phyloP scores from a whole-genome alignment of 305 asterid genomes.

The Fraxinus nigra region DNA sequence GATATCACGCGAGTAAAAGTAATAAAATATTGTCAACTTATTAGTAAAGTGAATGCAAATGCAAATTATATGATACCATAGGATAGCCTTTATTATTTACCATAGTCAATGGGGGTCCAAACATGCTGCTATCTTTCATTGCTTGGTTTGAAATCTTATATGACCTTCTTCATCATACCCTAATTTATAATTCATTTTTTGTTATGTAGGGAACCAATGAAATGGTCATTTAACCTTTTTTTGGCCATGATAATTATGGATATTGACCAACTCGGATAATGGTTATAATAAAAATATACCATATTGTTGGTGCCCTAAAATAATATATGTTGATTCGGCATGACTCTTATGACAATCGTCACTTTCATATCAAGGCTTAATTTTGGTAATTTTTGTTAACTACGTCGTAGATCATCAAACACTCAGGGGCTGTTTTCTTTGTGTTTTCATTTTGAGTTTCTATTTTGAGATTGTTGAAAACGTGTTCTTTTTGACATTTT shows the following conservation, averaged over 20 bases:
- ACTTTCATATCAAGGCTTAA: too few relatives aligned
- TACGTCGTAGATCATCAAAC: too few relatives aligned
- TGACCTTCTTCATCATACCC: constrained; percentile 1
- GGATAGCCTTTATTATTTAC: constrained; percentile 14
- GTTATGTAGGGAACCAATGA: constrained; percentile 7
- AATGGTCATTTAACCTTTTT: constrained; percentile 13
- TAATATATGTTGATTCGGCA: not conserved
- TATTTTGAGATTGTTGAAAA: too few relatives aligned
- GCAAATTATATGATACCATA: not conserved
- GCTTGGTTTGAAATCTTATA: constrained; percentile 14
- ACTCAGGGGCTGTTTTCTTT: too few relatives aligned
- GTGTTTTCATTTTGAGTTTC: too few relatives aligned
- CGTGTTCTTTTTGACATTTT: too few relatives aligned
- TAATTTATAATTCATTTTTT: constrained; percentile 16
- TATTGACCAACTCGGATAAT: constrained; percentile 20
- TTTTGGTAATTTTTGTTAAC: too few relatives aligned
- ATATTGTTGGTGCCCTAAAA: not conserved
- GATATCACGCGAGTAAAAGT: not conserved
- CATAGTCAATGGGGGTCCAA: constrained; percentile 35
- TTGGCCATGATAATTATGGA: constrained; percentile 29
- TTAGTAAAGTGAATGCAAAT: not conserved
- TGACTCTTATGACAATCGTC: too few relatives aligned
- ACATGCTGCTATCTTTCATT: constrained; percentile 30
- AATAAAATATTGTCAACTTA: not conserved
- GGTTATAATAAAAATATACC: not conserved